A percentile compares a stretch with the other conserved stretches of the same genome.
These are phyloP conservation scores for Iris macrosiphon DNA, from an alignment of 106 monocot species.

Conservation along the genomic window DNA sequence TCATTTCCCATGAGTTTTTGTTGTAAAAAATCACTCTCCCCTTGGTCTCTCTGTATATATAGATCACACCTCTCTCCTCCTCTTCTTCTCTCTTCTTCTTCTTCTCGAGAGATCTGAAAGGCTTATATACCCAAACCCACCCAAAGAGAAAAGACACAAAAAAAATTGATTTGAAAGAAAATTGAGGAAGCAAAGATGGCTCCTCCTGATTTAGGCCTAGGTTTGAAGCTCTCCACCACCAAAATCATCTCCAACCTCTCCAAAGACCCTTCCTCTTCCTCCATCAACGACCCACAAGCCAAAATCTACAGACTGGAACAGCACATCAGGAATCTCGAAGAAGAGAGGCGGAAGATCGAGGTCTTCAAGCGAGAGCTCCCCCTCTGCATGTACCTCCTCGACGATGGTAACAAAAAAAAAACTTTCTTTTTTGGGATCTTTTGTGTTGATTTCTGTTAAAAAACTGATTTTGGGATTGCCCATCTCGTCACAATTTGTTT, in stretches of 20 bases:
- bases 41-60: too few relatives aligned
- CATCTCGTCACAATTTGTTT: background rate
- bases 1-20: too few relatives aligned
- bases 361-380: slow-evolving; percentile 19
- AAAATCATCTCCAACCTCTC: background rate
- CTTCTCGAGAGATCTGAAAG: too few relatives aligned
- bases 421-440: too few relatives aligned
- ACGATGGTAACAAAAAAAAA: too few relatives aligned
- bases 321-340: slow-evolving; percentile 2
- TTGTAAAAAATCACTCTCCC: too few relatives aligned
- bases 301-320: slow-evolving; percentile 20
- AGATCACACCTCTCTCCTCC: too few relatives aligned
- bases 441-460: background rate
- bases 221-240: slow-evolving; percentile 4
- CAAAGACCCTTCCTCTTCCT: slow-evolving; percentile 1
- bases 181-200: background rate
- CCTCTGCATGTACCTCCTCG: slow-evolving; percentile 19
- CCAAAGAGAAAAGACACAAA: too few relatives aligned
- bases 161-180: too few relatives aligned
- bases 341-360: slow-evolving; percentile 16
- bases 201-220: slow-evolving; percentile 8
- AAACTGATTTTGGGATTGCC: background rate
- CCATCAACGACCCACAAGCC: background rate
- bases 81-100: too few relatives aligned
- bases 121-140: too few relatives aligned